These are phyloP conservation scores for Cenchrus purpureus DNA, from an alignment of 176 grass and related monocot species.

Conservation along the genomic window DNA sequence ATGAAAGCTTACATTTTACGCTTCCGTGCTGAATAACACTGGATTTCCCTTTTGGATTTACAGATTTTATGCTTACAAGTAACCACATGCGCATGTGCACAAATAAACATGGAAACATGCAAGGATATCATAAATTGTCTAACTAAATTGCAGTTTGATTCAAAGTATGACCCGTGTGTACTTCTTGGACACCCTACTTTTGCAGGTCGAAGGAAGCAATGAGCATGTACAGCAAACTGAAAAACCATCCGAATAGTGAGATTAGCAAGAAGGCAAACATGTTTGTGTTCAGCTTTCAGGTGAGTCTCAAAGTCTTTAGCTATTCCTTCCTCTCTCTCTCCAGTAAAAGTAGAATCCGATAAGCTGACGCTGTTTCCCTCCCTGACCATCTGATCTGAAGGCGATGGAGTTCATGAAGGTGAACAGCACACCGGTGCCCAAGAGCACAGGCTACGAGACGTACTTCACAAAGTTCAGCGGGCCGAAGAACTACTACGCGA, in stretches of 20 bases:
- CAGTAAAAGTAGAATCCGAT: neutral
- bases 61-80: too few relatives aligned
- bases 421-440: conserved; percentile 38
- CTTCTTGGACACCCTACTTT: neutral
- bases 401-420: conserved; percentile 95
- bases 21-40: neutral
- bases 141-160: neutral
- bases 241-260: conserved; percentile 72
- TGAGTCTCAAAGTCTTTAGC: neutral
- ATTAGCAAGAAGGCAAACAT: conserved; percentile 81
- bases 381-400: conserved; percentile 34
- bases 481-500: conserved; percentile 57
- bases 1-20: neutral
- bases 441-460: conserved; percentile 73
- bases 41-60: neutral
- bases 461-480: conserved; percentile 81
- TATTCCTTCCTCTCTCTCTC: neutral
- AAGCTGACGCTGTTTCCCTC: neutral
- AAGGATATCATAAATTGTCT: neutral
- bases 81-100: too few relatives aligned
- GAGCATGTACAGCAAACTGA: conserved; percentile 84
- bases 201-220: conserved; percentile 85
- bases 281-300: conserved; percentile 88
- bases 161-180: neutral
- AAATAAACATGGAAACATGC: too few relatives aligned